phyloP scores from a whole-genome alignment of 495 filamentous ascomycete species.

The Hypoxylon cercidicola region DNA sequence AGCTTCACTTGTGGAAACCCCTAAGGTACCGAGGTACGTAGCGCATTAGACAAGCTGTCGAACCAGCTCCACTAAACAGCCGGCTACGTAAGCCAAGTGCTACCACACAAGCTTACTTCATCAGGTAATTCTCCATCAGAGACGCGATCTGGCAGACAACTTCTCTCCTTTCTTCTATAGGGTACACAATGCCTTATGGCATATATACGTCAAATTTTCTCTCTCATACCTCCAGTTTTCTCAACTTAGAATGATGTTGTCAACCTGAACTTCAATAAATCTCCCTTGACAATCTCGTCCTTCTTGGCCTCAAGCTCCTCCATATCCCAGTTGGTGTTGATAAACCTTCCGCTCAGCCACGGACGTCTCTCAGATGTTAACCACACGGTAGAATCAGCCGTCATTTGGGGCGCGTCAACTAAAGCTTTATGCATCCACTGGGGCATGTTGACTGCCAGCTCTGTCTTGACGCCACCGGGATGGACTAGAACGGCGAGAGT shows the following conservation, averaged over 20 bases:
- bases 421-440: constrained; percentile 26
- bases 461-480: constrained; percentile 58
- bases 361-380: constrained; percentile 47
- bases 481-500: constrained; percentile 39
- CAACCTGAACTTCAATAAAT: constrained; percentile 59
- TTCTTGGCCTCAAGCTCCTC: constrained; percentile 56
- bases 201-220: too few species aligned
- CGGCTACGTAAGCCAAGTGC: constrained; percentile 3
- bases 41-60: not conserved
- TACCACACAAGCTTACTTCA: too few species aligned
- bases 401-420: constrained; percentile 50
- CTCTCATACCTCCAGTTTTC: not conserved
- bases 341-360: constrained; percentile 54
- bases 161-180: not conserved
- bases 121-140: not conserved
- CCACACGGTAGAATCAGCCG: constrained; percentile 52
- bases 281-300: constrained; percentile 54
- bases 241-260: constrained; percentile 13
- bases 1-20: constrained; percentile 22
- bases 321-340: constrained; percentile 59
- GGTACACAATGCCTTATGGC: not conserved
- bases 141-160: not conserved
- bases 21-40: not conserved
- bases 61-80: not conserved
- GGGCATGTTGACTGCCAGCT: constrained; percentile 47